Base-by-base conservation (phyloP, 768 basidiomycete genomes). In the Amyloporia xantha region DNA sequence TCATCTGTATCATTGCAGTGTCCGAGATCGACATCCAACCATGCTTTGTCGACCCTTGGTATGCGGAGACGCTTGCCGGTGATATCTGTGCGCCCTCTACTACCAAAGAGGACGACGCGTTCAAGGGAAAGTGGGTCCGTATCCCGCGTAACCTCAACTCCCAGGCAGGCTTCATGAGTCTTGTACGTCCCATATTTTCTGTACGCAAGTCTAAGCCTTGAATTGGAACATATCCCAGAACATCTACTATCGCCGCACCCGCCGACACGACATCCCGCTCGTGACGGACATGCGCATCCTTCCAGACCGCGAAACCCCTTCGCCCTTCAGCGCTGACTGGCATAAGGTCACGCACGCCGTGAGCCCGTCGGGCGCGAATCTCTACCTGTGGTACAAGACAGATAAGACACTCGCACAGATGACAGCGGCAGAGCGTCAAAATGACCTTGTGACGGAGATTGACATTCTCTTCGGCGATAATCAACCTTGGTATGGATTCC, bases 401-500 rank as follows among this genome's bases (percentile, higher is more conserved):
- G 84, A 80, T 5, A 86, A 86, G 59, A 78, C 83, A 1, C 68
- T 79, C 30, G 68, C 68, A 13, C 73, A 82, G 19, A 81, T 89
- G 78, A 70, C 66, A n/a, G 46, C 70, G 7, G 73, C 75, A 35
- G 78, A 86, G 56, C 72, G 74, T 51, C 61, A 71, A 27, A 70
- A 65, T 43, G 65, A 83, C 37, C 68, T 92, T 21, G 79, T 98
- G 58, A 97, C 93, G 1, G 93, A 98, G 64, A 53, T 98, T n/a
- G 94, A 98, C 60, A 75, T 97, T 2, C 66, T 91, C 0, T 96
- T 81, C 60, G 95, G 95, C 4, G 84, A 91, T 48, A 86, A 84
- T 46, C 72, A 76, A 6, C 81, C 91, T 0, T 91, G 89, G 82
- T 92, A 82, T 56, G 92, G 92, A 0, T 97, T 93, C 60, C 79